Percentiles rank a stretch among this genome's conserved stretches.
These are phyloP conservation scores for Aegilops bicornis DNA, from an alignment of 176 grass and related monocot species.

Conservation along the genomic window DNA sequence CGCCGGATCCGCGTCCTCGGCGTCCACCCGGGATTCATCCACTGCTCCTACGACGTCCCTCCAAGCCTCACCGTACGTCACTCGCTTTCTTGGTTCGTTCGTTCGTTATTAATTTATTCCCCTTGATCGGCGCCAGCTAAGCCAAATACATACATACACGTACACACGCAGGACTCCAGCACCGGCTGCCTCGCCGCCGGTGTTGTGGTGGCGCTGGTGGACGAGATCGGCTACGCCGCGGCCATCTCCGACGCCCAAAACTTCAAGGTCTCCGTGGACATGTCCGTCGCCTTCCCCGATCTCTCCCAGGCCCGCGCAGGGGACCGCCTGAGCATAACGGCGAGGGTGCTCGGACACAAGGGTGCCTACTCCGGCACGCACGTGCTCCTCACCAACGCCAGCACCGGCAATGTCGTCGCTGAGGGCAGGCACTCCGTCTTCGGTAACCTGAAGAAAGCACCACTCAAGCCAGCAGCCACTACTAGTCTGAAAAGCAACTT, in stretches of 20 bases:
- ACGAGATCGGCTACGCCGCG: slow-evolving; percentile 52
- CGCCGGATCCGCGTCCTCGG: slow-evolving; percentile 59
- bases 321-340: slow-evolving; percentile 55
- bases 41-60: slow-evolving; percentile 82
- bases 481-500: neutral
- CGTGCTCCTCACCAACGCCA: slow-evolving; percentile 62
- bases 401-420: slow-evolving; percentile 31
- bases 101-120: neutral
- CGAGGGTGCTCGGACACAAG: slow-evolving; percentile 62
- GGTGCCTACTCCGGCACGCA: slow-evolving; percentile 60
- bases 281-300: slow-evolving; percentile 63
- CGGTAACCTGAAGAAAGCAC: neutral
- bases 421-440: neutral
- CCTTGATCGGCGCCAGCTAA: neutral
- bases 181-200: slow-evolving; percentile 54
- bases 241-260: slow-evolving; percentile 36
- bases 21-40: slow-evolving; percentile 57
- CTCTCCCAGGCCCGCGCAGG: slow-evolving; percentile 36
- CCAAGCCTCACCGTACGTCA: slow-evolving; percentile 49
- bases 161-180: neutral
- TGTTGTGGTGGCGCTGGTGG: slow-evolving; percentile 62
- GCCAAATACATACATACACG: neutral
- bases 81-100: neutral
- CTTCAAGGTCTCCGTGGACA: slow-evolving; percentile 69
- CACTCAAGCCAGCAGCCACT: neutral